Conservation (phyloP, 345 rosid species). For the Hypericum androsaemum region DNA sequence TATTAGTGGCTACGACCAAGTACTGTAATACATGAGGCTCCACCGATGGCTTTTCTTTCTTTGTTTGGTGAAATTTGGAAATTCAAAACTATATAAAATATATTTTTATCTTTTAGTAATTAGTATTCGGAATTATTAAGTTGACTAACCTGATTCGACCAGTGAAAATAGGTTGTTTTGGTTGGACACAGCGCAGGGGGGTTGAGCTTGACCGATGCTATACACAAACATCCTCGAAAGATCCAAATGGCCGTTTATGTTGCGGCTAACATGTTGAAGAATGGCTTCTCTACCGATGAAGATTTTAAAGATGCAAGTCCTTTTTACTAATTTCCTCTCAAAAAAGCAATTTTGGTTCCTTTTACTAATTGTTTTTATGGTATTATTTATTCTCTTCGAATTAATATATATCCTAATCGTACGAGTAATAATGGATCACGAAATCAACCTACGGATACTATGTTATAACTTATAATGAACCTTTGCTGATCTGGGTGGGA, state of each 20-base stretch:
- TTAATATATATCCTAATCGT: background rate
- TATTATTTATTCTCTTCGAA: background rate
- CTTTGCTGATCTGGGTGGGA: too few relatives aligned
- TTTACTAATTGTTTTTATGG: too few relatives aligned
- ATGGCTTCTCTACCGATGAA: constrained; percentile 18
- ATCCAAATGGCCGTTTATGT: constrained; percentile 34
- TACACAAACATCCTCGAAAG: constrained; percentile 23
- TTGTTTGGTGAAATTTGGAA: background rate
- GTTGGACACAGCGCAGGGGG: constrained; percentile 45
- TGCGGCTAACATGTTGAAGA: constrained; percentile 32
- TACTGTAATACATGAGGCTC: too few relatives aligned
- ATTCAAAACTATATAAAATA: too few relatives aligned
- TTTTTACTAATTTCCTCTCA: background rate
- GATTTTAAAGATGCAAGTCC: constrained; percentile 12
- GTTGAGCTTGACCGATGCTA: constrained; percentile 29
- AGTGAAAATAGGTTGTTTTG: constrained; percentile 23
- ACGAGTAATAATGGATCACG: background rate
- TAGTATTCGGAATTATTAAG: too few relatives aligned
- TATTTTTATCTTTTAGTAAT: too few relatives aligned
- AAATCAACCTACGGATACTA: background rate
- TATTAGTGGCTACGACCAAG: too few relatives aligned
- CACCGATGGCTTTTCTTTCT: background rate
- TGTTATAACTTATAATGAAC: too few relatives aligned
- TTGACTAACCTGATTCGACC: too few relatives aligned
- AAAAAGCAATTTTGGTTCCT: too few relatives aligned